Percentiles rank a stretch among this genome's conserved stretches.
These are phyloP conservation scores for Coemansia sp. DNA, from an alignment of 192 early-diverging fungal genomes.

Conservation along the genomic window DNA sequence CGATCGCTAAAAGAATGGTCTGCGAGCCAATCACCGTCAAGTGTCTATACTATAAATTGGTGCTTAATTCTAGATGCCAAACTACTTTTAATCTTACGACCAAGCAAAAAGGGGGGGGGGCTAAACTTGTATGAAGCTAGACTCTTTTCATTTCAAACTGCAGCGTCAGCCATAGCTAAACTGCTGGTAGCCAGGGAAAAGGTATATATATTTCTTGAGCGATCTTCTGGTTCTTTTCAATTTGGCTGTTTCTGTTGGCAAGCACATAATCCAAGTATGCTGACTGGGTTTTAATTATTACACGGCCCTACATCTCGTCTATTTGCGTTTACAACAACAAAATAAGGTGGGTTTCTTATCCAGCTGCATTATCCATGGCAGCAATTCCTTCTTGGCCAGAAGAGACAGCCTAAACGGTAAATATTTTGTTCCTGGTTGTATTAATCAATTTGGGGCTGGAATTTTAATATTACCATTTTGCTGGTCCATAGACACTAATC, in stretches of 20 bases:
- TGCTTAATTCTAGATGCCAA: not conserved
- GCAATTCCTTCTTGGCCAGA: no score
- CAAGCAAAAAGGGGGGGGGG: no score
- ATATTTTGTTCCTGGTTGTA: not conserved
- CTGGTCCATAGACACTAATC: not conserved
- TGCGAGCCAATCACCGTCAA: slow-evolving; percentile 3
- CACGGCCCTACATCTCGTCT: no score
- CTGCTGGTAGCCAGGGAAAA: not conserved
- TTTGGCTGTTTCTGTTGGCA: no score
- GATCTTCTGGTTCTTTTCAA: not conserved
- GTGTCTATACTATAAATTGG: not conserved
- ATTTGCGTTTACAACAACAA: no score
- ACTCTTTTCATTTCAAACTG: not conserved
- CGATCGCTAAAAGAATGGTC: not conserved
- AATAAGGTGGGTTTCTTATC: no score
- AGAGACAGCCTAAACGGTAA: no score
- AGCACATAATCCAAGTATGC: no score
- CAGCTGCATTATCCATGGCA: no score
- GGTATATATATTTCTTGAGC: slow-evolving; percentile 1
- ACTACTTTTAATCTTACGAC: no score
- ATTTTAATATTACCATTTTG: slow-evolving; percentile 5
- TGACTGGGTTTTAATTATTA: no score
- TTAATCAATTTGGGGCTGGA: slow-evolving; percentile 2
- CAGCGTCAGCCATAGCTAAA: not conserved
- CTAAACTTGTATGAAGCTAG: not conserved